phyloP scores from a whole-genome alignment of 805 yeast genomes.

The Candida ascalaphidarum region DNA sequence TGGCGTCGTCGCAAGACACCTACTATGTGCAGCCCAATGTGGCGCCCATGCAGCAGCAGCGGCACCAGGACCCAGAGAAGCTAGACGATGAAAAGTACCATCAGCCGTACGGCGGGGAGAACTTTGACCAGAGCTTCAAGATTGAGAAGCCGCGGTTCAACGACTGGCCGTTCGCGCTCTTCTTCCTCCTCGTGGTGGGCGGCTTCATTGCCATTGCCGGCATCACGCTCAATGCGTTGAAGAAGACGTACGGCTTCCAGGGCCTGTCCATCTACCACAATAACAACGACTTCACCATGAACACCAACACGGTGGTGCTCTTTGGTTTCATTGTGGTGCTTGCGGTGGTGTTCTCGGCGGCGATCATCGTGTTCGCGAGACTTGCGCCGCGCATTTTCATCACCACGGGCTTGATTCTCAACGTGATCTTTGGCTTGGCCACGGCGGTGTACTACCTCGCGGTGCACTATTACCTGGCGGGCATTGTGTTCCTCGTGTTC shows the following conservation, averaged over 20 bases:
- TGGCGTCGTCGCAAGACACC: no score
- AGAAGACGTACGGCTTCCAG: constrained; percentile 41
- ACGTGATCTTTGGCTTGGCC: constrained; percentile 62
- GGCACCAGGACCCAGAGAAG: no score
- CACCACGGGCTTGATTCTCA: constrained; percentile 56
- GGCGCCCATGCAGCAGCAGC: no score
- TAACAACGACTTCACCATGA: constrained; percentile 49
- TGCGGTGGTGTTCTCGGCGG: constrained; percentile 47
- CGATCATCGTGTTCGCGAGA: constrained; percentile 55
- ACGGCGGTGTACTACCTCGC: constrained; percentile 70
- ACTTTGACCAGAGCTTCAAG: constrained; percentile 62
- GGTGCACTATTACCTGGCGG: constrained; percentile 69
- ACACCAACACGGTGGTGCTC: constrained; percentile 67
- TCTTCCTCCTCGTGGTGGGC: constrained; percentile 36
- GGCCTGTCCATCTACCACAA: constrained; percentile 58
- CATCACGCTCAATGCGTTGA: constrained; percentile 58
- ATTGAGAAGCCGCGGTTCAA: constrained; percentile 55
- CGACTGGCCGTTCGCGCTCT: constrained; percentile 63
- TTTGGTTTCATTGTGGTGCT: constrained; percentile 58
- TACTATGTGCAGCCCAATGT: no score
- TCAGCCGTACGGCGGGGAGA: no score
- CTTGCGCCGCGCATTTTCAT: constrained; percentile 60
- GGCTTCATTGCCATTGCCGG: constrained; percentile 70
- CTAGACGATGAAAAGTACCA: no score
- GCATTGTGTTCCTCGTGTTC: constrained; percentile 63